Conservation (phyloP, 2,329 filamentous ascomycete genomes). For the Monosporascus cannonballus region DNA sequence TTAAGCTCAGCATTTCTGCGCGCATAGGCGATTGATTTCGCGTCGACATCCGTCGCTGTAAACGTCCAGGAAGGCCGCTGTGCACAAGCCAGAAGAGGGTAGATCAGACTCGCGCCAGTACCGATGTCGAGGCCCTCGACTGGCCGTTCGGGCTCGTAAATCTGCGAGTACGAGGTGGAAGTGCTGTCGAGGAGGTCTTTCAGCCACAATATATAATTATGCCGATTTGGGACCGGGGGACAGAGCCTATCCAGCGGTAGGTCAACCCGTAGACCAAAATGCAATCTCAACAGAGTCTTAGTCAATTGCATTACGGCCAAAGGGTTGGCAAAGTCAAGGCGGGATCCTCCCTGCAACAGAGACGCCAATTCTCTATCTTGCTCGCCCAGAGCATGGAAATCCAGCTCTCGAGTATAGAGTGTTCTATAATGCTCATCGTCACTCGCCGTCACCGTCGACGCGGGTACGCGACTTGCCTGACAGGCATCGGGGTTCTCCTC, state of each 20-base stretch:
- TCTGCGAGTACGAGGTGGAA: slow-evolving; percentile 37
- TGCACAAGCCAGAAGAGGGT: slow-evolving; percentile 72
- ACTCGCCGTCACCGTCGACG: not conserved
- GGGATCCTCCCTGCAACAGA: slow-evolving; percentile 25
- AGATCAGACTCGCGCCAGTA: slow-evolving; percentile 87
- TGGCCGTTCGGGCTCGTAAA: slow-evolving; percentile 36
- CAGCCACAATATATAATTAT: slow-evolving; percentile 89
- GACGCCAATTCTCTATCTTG: slow-evolving; percentile 18
- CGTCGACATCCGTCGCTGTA: slow-evolving; percentile 73
- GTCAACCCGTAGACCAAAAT: slow-evolving; percentile 67
- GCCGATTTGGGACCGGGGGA: slow-evolving; percentile 70
- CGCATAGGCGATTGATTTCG: slow-evolving; percentile 61
- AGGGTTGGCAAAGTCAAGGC: slow-evolving; percentile 77
- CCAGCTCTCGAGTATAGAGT: slow-evolving; percentile 18
- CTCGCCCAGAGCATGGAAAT: slow-evolving; percentile 19
- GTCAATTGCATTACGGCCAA: slow-evolving; percentile 73
- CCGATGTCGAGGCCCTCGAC: slow-evolving; percentile 77
- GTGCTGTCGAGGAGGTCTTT: slow-evolving; percentile 74
- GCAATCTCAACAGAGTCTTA: slow-evolving; percentile 65
- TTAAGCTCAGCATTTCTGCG: slow-evolving; percentile 63
- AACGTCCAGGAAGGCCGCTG: slow-evolving; percentile 67
- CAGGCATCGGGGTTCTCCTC: no score
- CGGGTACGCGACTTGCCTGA: no score
- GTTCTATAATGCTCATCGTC: slow-evolving; percentile 18
- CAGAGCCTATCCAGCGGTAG: slow-evolving; percentile 77